Evolutionary conservation across 2,329 filamentous ascomycete species (phyloP).

Genomic region (Stagonosporopsis chrysanthemi): DNA sequence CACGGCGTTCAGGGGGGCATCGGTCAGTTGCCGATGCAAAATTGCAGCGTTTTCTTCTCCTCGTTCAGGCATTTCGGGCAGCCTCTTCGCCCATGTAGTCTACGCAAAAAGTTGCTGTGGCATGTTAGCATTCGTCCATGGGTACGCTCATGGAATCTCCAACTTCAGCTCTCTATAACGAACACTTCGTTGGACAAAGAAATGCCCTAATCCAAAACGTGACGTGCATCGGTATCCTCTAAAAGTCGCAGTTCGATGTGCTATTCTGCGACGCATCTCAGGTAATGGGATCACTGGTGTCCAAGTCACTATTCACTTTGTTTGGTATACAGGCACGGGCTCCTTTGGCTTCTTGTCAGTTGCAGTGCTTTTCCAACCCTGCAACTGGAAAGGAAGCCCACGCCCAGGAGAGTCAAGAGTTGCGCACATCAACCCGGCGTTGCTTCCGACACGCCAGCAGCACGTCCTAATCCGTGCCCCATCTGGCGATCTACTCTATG

Average conservation of each 20-base stretch:
- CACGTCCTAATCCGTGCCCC: slow-evolving; percentile 32
- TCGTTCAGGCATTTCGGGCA: slow-evolving; percentile 22
- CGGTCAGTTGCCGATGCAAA: slow-evolving; percentile 32
- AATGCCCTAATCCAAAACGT: too few species aligned
- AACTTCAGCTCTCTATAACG: slow-evolving; percentile 4
- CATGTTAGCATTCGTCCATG: slow-evolving; percentile 21
- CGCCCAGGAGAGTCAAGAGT: slow-evolving; percentile 9
- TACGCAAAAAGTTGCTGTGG: slow-evolving; percentile 44
- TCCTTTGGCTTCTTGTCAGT: slow-evolving; percentile 11
- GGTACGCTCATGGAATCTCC: slow-evolving; percentile 6
- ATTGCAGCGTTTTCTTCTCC: slow-evolving; percentile 40
- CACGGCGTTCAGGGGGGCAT: slow-evolving; percentile 41
- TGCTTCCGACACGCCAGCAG: slow-evolving; percentile 16
- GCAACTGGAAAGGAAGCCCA: slow-evolving; percentile 9
- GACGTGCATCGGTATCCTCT: too few species aligned
- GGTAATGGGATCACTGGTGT: too few species aligned
- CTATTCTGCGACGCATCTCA: background rate
- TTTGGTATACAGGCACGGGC: background rate
- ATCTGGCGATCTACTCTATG: slow-evolving; percentile 13
- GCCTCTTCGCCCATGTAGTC: slow-evolving; percentile 42
- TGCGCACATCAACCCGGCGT: slow-evolving; percentile 17
- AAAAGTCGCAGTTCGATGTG: too few species aligned
- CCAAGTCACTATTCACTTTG: too few species aligned
- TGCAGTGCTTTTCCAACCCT: slow-evolving; percentile 9
- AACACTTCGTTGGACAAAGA: background rate